Percentiles rank a stretch among this genome's conserved stretches.
Conservation (phyloP, 2,329 filamentous ascomycete genomes). For the Davidsoniella eucalypti region DNA sequence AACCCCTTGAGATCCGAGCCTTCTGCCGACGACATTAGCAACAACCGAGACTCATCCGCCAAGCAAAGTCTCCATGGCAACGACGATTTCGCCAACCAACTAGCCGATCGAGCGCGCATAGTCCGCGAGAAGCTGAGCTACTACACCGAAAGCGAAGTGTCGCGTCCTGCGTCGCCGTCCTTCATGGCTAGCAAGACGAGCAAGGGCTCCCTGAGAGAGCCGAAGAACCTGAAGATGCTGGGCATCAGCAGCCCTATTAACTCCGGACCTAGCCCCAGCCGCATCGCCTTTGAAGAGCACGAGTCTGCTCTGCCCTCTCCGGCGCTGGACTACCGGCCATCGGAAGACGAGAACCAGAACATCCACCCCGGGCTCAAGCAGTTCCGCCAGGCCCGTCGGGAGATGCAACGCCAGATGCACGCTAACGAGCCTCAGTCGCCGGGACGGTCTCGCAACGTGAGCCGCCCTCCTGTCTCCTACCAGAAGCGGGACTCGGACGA, state of each 20-base stretch:
- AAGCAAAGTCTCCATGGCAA: slow-evolving; percentile 15
- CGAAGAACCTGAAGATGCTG: slow-evolving; percentile 45
- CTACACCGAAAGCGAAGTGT: slow-evolving; percentile 44
- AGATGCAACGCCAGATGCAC: slow-evolving; percentile 31
- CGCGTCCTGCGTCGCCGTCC: slow-evolving; percentile 20
- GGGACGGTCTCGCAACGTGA: slow-evolving; percentile 29
- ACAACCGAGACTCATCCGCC: not conserved
- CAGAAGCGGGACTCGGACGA: slow-evolving; percentile 18
- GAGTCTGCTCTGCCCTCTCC: slow-evolving; percentile 8
- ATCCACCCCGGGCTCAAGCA: slow-evolving; percentile 36
- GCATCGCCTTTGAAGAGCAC: slow-evolving; percentile 17
- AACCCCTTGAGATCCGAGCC: slow-evolving; percentile 23
- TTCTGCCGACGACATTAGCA: slow-evolving; percentile 14
- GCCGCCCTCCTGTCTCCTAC: slow-evolving; percentile 28
- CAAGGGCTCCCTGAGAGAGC: slow-evolving; percentile 43
- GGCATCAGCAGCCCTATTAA: slow-evolving; percentile 31
- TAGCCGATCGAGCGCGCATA: slow-evolving; percentile 52
- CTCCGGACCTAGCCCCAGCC: slow-evolving; percentile 23
- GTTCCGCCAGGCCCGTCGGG: slow-evolving; percentile 40
- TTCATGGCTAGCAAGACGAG: slow-evolving; percentile 50
- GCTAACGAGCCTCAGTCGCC: slow-evolving; percentile 33
- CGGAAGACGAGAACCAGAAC: slow-evolving; percentile 23
- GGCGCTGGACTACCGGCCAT: slow-evolving; percentile 16
- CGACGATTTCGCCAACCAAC: slow-evolving; percentile 57
- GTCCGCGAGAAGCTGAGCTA: slow-evolving; percentile 59